Evolutionary conservation across 1,284 basidiomycete species (phyloP), one percentile per base, ranked within the genome.

Genomic region (Ustilago crameri): DNA sequence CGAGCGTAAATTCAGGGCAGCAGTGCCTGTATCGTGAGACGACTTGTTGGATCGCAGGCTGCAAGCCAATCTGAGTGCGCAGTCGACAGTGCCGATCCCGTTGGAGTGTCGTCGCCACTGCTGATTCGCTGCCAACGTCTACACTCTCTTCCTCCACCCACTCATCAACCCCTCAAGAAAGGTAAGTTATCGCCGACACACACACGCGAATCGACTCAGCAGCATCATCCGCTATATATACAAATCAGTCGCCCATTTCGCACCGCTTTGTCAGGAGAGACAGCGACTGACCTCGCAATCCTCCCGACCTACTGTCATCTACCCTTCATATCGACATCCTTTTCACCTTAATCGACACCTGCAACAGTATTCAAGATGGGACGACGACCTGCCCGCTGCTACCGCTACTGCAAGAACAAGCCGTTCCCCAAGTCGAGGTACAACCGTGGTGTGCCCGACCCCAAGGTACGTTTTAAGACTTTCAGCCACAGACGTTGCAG

Each of bases 371-470:
- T 74, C 67, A 77, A 77, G 60, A 79, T 79, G 76, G 76, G 74
- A 69, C 68, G 75, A 56, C 60, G 76, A 60, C 67, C 67, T 55
- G 79, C 79, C 53, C 78, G 80, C 59, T 82, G 80, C 76, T 82
- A 82, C 74, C 71, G 80, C 17, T 81, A 82, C 80, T 82, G 80
- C 76, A 82, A 82, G 80, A 82, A 82, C 79, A 82, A 82, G 73
- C 78, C 76, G 56, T 78, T 71, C 70, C 81, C 81, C 72, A 83
- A 83, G 78, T 82, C 80, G 60, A 75, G 93, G 84, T 96, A 95
- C 88, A 96, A 96, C 88, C 93, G 95, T 88, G 95, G 94, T 80
- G 81, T 82, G 38, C 81, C 81, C 60, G 81, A 82, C 76, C 78
- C 81, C 55, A 82, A 82, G 74, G 74, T 76, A 59, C 62, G 61